Evolutionary conservation across 495 filamentous ascomycete species (phyloP).

Genomic region (Hypoxylon fragiforme): DNA sequence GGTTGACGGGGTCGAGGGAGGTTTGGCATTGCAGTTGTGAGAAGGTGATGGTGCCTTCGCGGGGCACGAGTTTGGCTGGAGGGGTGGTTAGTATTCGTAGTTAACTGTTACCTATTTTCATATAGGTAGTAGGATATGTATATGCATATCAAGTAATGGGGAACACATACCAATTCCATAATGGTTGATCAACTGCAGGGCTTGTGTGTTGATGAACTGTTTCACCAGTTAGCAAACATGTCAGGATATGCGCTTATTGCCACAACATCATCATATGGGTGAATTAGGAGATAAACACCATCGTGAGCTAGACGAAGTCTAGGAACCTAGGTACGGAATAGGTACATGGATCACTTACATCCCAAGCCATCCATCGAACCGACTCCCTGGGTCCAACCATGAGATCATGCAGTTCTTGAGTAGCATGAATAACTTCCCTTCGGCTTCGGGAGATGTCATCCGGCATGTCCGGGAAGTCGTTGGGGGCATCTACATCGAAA

Average conservation of each 20-base stretch:
- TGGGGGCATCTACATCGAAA: slow-evolving; percentile 43
- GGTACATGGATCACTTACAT: slow-evolving; percentile 29
- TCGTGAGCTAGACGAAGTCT: too few relatives aligned
- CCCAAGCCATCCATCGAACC: slow-evolving; percentile 48
- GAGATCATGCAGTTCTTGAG: slow-evolving; percentile 44
- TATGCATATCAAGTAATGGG: too few relatives aligned
- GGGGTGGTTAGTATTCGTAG: too few relatives aligned
- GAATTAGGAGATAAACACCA: neutral
- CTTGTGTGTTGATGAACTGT: slow-evolving; percentile 45
- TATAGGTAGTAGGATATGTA: too few relatives aligned
- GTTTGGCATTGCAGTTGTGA: slow-evolving; percentile 46
- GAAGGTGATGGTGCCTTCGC: slow-evolving; percentile 46
- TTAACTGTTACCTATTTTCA: too few relatives aligned
- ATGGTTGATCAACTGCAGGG: slow-evolving; percentile 45
- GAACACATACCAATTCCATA: slow-evolving; percentile 41
- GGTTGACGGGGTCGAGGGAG: slow-evolving; percentile 47
- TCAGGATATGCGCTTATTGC: too few relatives aligned
- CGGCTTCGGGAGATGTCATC: slow-evolving; percentile 43
- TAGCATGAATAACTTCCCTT: slow-evolving; percentile 43
- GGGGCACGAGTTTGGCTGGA: slow-evolving; percentile 45
- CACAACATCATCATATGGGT: too few relatives aligned
- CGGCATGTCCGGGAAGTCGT: slow-evolving; percentile 45
- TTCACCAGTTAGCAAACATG: slow-evolving; percentile 8
- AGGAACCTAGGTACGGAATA: too few relatives aligned
- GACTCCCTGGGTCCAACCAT: slow-evolving; percentile 48